These are phyloP conservation scores for Pythium volutum DNA, from an alignment of 352 stramenopile species.

Conservation along the genomic window DNA sequence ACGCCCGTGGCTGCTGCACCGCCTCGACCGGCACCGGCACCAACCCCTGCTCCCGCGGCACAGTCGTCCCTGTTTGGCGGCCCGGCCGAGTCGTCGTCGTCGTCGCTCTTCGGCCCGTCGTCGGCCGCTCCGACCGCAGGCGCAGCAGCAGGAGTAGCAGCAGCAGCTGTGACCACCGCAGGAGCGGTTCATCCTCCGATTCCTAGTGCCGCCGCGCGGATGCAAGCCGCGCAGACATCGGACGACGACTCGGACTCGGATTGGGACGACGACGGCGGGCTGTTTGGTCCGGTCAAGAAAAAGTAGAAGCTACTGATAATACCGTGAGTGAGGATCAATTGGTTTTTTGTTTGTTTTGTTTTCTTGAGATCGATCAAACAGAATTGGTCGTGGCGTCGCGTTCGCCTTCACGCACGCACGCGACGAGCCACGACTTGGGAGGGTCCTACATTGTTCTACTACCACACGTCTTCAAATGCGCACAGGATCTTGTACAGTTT, in stretches of 20 bases:
- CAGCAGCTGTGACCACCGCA: not conserved
- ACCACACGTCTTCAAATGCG: constrained; percentile 22
- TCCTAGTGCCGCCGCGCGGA: constrained; percentile 40
- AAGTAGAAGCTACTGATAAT: constrained; percentile 4
- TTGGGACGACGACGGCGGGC: constrained; percentile 56
- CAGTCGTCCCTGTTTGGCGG: constrained; percentile 12
- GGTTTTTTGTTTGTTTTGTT: not conserved
- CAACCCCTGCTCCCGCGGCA: not conserved
- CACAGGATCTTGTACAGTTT: constrained; percentile 24
- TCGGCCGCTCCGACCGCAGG: constrained; percentile 11
- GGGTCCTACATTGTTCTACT: constrained; percentile 23
- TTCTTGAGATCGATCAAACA: constrained; percentile 11
- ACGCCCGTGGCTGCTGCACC: constrained; percentile 1
- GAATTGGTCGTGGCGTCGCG: not conserved
- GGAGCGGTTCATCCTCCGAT: constrained; percentile 41
- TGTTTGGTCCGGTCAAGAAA: constrained; percentile 47
- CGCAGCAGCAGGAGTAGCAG: not conserved
- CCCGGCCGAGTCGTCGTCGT: not conserved
- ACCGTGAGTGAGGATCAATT: constrained; percentile 1
- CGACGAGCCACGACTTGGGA: not conserved
- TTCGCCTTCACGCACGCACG: not conserved
- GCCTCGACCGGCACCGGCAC: constrained; percentile 8
- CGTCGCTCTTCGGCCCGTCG: constrained; percentile 31
- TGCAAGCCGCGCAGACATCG: constrained; percentile 41
- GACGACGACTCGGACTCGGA: constrained; percentile 51